Conservation (phyloP, 2,329 filamentous ascomycete species). For the Keithomyces neogunnii region DNA sequence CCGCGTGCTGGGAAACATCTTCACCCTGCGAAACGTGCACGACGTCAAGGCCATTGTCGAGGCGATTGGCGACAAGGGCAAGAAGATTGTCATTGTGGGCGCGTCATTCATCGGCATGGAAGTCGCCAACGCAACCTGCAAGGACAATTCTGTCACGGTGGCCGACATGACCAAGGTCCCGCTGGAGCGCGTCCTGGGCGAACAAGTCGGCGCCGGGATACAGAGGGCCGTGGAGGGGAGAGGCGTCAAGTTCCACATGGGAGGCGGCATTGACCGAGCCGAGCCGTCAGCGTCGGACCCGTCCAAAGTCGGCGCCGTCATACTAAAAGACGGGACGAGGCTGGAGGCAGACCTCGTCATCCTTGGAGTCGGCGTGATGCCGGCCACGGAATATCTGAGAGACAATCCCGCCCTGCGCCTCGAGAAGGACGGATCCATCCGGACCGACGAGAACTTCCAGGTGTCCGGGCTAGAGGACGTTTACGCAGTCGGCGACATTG, state of each 20-base stretch:
- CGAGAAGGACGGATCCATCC: slow-evolving; percentile 77
- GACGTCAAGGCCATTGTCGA: slow-evolving; percentile 70
- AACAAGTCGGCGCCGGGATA: slow-evolving; percentile 71
- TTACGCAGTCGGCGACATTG: slow-evolving; percentile 91
- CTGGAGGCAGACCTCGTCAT: slow-evolving; percentile 86
- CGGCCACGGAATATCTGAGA: slow-evolving; percentile 74
- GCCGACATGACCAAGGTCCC: slow-evolving; percentile 83
- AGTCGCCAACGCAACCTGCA: slow-evolving; percentile 73
- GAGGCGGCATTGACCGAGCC: slow-evolving; percentile 74
- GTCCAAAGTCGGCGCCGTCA: slow-evolving; percentile 68
- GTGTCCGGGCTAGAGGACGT: slow-evolving; percentile 72
- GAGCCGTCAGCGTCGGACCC: slow-evolving; percentile 59
- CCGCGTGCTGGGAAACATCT: slow-evolving; percentile 80
- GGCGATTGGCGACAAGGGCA: slow-evolving; percentile 73
- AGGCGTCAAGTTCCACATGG: slow-evolving; percentile 82
- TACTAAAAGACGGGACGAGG: slow-evolving; percentile 76
- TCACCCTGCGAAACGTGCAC: slow-evolving; percentile 68
- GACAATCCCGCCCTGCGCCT: slow-evolving; percentile 62
- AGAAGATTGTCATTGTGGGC: slow-evolving; percentile 88
- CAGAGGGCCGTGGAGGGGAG: slow-evolving; percentile 72
- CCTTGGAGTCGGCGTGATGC: slow-evolving; percentile 80
- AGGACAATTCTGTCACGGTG: slow-evolving; percentile 76
- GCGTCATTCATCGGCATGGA: slow-evolving; percentile 98
- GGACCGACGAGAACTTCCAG: slow-evolving; percentile 70
- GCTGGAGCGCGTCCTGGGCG: slow-evolving; percentile 78